These are phyloP conservation scores for Hypoxylon sp. DNA, from an alignment of 2,329 filamentous ascomycete genomes.

Conservation along the genomic window DNA sequence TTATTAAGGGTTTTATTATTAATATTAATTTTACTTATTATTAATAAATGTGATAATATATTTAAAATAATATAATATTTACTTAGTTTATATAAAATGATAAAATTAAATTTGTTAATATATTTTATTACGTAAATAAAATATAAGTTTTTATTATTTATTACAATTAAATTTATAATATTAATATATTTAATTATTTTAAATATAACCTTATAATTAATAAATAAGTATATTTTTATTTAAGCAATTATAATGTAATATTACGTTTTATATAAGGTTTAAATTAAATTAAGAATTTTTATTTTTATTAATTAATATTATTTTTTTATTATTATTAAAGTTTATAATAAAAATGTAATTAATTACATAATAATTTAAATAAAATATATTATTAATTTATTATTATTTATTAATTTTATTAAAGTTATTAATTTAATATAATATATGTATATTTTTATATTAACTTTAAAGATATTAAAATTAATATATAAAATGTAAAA, in stretches of 20 bases:
- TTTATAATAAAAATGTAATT: conserved; percentile 4
- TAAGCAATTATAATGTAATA: background rate
- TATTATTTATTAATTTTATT: background rate
- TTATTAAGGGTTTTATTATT: conserved; percentile 3
- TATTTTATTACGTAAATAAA: conserved; percentile 18
- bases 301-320: conserved; percentile 10
- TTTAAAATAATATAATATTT: conserved; percentile 11
- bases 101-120: conserved; percentile 14
- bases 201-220: conserved; percentile 12
- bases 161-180: conserved; percentile 7
- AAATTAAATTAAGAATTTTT: conserved; percentile 5
- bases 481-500: conserved; percentile 6
- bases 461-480: conserved; percentile 6
- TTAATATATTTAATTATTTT: conserved; percentile 9
- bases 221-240: conserved; percentile 4
- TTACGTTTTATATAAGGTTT: conserved; percentile 3
- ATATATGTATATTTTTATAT: conserved; percentile 7
- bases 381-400: background rate
- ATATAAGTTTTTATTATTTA: conserved; percentile 15
- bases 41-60: conserved; percentile 5
- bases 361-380: background rate
- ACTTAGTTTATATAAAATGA: conserved; percentile 15
- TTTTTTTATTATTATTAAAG: background rate
- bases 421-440: conserved; percentile 9
- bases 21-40: conserved; percentile 5